A percentile compares a stretch with the other conserved stretches of the same genome.
These are phyloP conservation scores for Penicillium aurantiogriseum DNA, from an alignment of 2,329 filamentous ascomycete genomes.

Conservation along the genomic window DNA sequence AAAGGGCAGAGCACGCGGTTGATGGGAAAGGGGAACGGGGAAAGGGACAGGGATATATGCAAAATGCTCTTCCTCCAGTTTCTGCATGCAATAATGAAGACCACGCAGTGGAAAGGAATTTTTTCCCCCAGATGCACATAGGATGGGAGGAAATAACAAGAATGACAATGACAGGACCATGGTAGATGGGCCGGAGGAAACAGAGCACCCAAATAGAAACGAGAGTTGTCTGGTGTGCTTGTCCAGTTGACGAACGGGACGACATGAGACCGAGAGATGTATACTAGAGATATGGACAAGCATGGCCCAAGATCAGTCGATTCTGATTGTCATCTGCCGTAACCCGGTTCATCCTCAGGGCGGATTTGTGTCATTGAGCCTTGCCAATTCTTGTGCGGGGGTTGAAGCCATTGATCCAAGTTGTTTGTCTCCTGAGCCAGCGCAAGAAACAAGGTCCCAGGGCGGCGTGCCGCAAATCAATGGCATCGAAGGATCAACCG, in stretches of 20 bases:
- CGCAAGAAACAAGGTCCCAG: background rate
- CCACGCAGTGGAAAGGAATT: conserved; percentile 9
- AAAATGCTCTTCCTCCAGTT: conserved; percentile 17
- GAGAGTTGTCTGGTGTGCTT: background rate
- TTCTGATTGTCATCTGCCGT: background rate
- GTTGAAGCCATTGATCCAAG: background rate
- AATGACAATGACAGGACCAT: conserved; percentile 3
- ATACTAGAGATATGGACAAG: background rate
- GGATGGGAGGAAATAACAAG: conserved; percentile 1
- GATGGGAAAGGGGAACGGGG: conserved; percentile 8
- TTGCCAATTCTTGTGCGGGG: background rate
- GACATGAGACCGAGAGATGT: background rate
- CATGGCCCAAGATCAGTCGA: background rate
- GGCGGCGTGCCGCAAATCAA: background rate
- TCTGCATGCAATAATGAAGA: conserved; percentile 5
- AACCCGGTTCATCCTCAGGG: background rate
- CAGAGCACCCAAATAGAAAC: background rate
- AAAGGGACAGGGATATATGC: conserved; percentile 21
- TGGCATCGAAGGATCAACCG: conserved; percentile 4
- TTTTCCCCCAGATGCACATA: conserved; percentile 6
- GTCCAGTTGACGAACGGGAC: background rate
- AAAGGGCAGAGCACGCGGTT: conserved; percentile 15
- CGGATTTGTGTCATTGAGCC: background rate
- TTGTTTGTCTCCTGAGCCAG: background rate
- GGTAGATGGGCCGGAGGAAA: background rate